Base-by-base conservation (phyloP, 495 filamentous ascomycete genomes). In the Xylaria palmicola region DNA sequence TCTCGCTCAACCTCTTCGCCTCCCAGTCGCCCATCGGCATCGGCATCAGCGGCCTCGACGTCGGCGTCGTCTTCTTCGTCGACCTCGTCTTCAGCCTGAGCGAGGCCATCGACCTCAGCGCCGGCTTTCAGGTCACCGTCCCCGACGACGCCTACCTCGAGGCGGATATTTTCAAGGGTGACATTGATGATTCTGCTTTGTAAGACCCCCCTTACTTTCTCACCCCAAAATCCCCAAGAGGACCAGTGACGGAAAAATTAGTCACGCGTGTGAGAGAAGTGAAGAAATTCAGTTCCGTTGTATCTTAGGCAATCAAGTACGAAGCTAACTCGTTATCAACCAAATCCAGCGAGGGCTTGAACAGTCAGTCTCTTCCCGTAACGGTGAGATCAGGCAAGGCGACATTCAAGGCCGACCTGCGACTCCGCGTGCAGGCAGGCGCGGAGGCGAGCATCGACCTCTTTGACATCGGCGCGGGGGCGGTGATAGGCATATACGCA, bases 21-120 rank as follows among this genome's bases (percentile, higher is more conserved):
- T 65, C 64, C 36, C 37, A 69, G 36, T 37, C 64, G 17, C 67
- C 67, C 17, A 8, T 65, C 15, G 64, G 67, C 13, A 51, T 69
- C 19, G 67, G 64, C 20, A 61, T 69, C 36, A 34, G 54, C 4
- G 67, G 67, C 1, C 53, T 67, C 29, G 59, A 58, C 40, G 49
- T 74, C 19, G 72, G 72, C 7, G 36, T 74, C 6, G 65, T 71
- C 9, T 64, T 74, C 19, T 65, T 66, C 50, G 53, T 74, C 36
- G 72, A 71, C 22, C 62, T 74, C 17, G 72, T 74, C 13, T 74
- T 74, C 58, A 65, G 65, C 54, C 19, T 74, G 24, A 60, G 59
- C 17, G 66, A 59, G n/a, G 59, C 62, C 39, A 64, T 74, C 56
- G 72, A 74, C 55, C 59, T 74, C 27, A 54, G 60, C 10, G 70